A percentile compares a stretch with the other conserved stretches of the same genome.
These are phyloP conservation scores for Macrophomina phaseolina DNA, from an alignment of 2,329 filamentous ascomycete species.

Conservation along the genomic window DNA sequence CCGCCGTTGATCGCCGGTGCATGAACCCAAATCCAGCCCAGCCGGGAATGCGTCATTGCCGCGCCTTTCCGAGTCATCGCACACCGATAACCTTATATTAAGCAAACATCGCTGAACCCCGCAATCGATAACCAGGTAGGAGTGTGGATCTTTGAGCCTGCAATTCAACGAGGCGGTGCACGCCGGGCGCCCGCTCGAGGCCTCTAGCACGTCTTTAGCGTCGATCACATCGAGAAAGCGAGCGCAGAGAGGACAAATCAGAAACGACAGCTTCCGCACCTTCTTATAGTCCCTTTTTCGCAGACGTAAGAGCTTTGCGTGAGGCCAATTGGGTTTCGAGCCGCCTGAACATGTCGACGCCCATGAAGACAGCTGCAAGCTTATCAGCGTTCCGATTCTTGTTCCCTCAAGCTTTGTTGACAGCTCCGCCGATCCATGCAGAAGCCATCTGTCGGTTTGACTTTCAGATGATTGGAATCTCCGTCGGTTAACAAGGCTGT, in stretches of 20 bases:
- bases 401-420: background rate
- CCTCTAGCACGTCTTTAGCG: background rate
- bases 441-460: background rate
- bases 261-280: background rate
- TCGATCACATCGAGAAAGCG: background rate
- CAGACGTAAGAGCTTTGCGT: background rate
- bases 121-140: background rate
- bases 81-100: conserved; percentile 16
- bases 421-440: background rate
- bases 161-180: conserved; percentile 13
- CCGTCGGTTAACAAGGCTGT: background rate
- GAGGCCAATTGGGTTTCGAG: conserved; percentile 7
- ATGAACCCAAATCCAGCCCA: background rate
- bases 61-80: conserved; percentile 1
- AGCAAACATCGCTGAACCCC: conserved; percentile 1
- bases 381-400: background rate
- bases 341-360: conserved; percentile 24
- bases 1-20: conserved; percentile 5
- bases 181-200: background rate
- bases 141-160: conserved; percentile 15
- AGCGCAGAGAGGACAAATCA: background rate
- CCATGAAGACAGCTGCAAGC: conserved; percentile 22
- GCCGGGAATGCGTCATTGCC: conserved; percentile 16
- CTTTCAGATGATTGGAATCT: background rate
- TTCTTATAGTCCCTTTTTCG: conserved; percentile 17